Conservation (phyloP, 179 eudicot genomes). For the Silene vulgaris region DNA sequence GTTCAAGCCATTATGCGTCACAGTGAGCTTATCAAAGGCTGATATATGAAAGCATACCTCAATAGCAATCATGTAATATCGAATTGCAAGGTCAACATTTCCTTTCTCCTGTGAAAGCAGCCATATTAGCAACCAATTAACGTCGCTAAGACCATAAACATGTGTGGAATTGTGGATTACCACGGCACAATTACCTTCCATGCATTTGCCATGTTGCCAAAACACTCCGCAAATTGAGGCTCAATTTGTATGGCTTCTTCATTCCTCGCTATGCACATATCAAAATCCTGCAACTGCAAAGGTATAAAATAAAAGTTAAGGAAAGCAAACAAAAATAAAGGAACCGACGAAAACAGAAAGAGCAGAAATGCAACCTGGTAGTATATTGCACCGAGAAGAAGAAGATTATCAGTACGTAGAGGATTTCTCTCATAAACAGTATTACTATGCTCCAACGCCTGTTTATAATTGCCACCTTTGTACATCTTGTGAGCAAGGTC, state of each 20-base stretch:
- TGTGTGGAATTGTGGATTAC: not conserved
- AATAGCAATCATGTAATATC: constrained; percentile 72
- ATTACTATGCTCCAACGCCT: constrained; percentile 82
- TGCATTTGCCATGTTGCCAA: constrained; percentile 96
- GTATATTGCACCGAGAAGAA: constrained; percentile 75
- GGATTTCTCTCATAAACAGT: constrained; percentile 75
- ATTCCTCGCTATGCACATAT: constrained; percentile 75
- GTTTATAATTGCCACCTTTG: constrained; percentile 74
- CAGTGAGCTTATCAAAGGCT: not conserved
- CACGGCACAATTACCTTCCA: constrained; percentile 67
- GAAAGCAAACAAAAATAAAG: constrained; percentile 4
- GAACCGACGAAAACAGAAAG: constrained; percentile 1
- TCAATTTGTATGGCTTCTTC: constrained; percentile 89
- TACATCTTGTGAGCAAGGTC: constrained; percentile 77
- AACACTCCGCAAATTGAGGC: constrained; percentile 89
- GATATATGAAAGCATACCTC: constrained; percentile 46
- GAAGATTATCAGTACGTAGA: constrained; percentile 84
- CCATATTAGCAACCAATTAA: not conserved
- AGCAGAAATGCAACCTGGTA: constrained; percentile 58
- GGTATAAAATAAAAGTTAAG: constrained; percentile 8
- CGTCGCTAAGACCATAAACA: not conserved
- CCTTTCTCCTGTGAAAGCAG: constrained; percentile 68
- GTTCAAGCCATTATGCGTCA: not conserved
- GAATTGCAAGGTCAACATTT: constrained; percentile 86
- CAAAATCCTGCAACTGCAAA: constrained; percentile 82